These are phyloP conservation scores for Cinnamomum micranthum DNA, from an alignment of 164 flowering plant species.

Conservation along the genomic window DNA sequence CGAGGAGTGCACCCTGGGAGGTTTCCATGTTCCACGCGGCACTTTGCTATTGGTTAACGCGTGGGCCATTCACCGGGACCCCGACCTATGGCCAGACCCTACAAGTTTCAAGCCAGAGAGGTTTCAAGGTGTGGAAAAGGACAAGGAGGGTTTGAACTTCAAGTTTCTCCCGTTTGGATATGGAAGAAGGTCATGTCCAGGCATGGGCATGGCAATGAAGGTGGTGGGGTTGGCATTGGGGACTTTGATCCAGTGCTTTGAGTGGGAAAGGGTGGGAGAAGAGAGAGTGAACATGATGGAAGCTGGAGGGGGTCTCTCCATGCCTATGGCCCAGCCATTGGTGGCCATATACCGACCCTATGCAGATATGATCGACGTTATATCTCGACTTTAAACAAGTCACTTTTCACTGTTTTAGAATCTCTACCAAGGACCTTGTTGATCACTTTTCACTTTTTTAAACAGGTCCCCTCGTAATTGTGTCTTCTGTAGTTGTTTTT, in stretches of 20 bases:
- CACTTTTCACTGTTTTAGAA: too few species aligned
- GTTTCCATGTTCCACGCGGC: constrained; percentile 12
- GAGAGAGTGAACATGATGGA: constrained; percentile 7
- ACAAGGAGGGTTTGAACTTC: constrained; percentile 11
- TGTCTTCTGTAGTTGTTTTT: too few species aligned
- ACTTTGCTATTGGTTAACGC: constrained; percentile 28
- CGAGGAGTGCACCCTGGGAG: constrained; percentile 22
- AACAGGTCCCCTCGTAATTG: too few species aligned
- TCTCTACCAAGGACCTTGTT: too few species aligned
- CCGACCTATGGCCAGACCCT: constrained; percentile 29
- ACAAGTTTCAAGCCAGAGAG: constrained; percentile 36
- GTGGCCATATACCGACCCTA: constrained; percentile 6
- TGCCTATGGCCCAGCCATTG: constrained; percentile 14
- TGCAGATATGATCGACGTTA: constrained; percentile 2
- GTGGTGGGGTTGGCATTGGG: constrained; percentile 10
- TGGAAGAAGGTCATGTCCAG: constrained; percentile 24
- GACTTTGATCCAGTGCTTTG: constrained; percentile 11
- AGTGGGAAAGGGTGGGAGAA: constrained; percentile 9
- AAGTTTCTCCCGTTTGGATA: constrained; percentile 16
- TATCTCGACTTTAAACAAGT: constrained; percentile 5
- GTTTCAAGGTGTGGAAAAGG: constrained; percentile 20
- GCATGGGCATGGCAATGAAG: constrained; percentile 14
- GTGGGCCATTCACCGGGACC: constrained; percentile 38
- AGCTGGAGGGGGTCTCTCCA: constrained; percentile 4
- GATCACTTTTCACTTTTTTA: too few species aligned